Percentiles rank a stretch among this genome's conserved stretches.
These are phyloP conservation scores for Begonia masoniana DNA, from an alignment of 306 rosid genomes.

Conservation along the genomic window DNA sequence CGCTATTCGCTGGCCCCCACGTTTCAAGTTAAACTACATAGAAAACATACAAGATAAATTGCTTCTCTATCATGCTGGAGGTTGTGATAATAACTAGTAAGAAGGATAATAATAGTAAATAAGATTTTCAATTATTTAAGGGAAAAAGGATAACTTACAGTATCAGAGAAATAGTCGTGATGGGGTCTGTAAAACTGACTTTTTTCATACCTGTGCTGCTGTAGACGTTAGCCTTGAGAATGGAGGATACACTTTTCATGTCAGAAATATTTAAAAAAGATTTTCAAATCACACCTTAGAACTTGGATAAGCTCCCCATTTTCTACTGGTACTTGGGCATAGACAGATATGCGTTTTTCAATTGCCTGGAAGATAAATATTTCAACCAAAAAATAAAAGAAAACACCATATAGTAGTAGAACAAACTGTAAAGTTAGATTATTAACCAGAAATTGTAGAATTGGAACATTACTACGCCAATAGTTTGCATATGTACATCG, in stretches of 20 bases:
- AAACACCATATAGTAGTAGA: neutral
- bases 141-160: constrained; percentile 38
- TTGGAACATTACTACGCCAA: too few species aligned
- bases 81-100: too few species aligned
- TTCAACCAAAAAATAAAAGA: constrained; percentile 2
- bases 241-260: constrained; percentile 8
- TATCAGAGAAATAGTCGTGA: constrained; percentile 94
- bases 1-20: constrained; percentile 97
- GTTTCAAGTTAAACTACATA: constrained; percentile 84
- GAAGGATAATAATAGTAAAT: neutral
- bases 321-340: constrained; percentile 82
- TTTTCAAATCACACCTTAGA: constrained; percentile 52
- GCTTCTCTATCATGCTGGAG: constrained; percentile 6
- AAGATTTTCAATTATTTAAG: neutral
- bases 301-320: constrained; percentile 94
- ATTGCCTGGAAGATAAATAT: constrained; percentile 45
- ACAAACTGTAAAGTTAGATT: too few species aligned
- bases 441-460: too few species aligned
- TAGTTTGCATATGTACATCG: too few species aligned
- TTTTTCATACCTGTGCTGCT: constrained; percentile 97
- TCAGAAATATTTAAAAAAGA: constrained; percentile 14
- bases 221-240: constrained; percentile 56
- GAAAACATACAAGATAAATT: constrained; percentile 2
- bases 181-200: constrained; percentile 78
- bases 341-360: constrained; percentile 88